These are phyloP conservation scores for Monosporascus sp. DNA, from an alignment of 2,329 filamentous ascomycete genomes.

Conservation along the genomic window DNA sequence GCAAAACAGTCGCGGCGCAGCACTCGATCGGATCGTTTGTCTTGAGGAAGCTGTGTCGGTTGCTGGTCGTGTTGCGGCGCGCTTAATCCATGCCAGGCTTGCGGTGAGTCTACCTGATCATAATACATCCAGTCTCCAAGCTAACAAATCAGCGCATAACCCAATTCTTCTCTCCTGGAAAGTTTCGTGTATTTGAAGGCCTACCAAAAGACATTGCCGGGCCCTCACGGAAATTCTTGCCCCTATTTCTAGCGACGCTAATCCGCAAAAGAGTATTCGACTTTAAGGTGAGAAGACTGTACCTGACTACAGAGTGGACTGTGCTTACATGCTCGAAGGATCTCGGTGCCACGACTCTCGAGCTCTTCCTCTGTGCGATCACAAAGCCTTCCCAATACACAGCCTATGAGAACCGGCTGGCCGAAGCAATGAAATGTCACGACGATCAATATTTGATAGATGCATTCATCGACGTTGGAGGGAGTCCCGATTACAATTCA, in stretches of 20 bases:
- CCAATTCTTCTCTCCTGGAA: constrained; percentile 40
- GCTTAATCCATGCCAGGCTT: constrained; percentile 40
- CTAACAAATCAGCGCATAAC: constrained; percentile 31
- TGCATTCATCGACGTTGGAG: constrained; percentile 29
- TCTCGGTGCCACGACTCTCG: constrained; percentile 37
- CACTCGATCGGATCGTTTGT: constrained; percentile 26
- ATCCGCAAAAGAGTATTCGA: constrained; percentile 41
- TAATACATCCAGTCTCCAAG: constrained; percentile 8
- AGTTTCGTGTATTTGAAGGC: constrained; percentile 45
- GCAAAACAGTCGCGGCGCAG: constrained; percentile 13
- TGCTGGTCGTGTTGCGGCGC: constrained; percentile 39
- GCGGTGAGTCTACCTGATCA: constrained; percentile 24
- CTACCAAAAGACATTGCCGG: constrained; percentile 33
- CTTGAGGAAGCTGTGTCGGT: constrained; percentile 40
- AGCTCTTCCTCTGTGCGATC: constrained; percentile 48
- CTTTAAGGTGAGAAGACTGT: constrained; percentile 30
- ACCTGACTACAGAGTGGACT: not conserved
- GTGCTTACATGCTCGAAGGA: constrained; percentile 23
- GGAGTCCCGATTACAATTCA: constrained; percentile 40
- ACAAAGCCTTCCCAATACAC: constrained; percentile 42
- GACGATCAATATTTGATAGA: constrained; percentile 38
- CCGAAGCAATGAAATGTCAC: constrained; percentile 37
- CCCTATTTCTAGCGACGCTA: constrained; percentile 47
- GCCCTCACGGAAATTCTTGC: constrained; percentile 38
- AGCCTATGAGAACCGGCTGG: constrained; percentile 45